phyloP scores from a whole-genome alignment of 148 eudicot species.

The Rhododendron griersonianum region DNA sequence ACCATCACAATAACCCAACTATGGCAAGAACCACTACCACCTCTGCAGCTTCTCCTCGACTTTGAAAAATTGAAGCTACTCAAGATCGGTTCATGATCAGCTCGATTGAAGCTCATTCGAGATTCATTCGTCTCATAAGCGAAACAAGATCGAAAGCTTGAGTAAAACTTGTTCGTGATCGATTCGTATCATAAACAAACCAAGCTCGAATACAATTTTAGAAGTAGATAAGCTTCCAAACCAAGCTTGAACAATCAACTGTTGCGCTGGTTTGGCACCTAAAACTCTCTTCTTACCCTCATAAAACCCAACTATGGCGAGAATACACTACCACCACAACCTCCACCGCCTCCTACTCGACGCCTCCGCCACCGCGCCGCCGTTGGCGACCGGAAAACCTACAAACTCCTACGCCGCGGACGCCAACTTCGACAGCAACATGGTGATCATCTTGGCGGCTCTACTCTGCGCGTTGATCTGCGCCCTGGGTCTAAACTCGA shows the following conservation, averaged over 20 bases:
- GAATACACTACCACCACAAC: neutral
- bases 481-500: slow-evolving; percentile 21
- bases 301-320: neutral
- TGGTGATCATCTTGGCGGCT: slow-evolving; percentile 22
- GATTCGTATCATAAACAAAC: neutral
- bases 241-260: neutral
- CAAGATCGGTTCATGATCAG: neutral
- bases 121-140: neutral
- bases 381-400: neutral
- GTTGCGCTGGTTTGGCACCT: neutral
- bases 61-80: neutral
- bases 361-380: neutral
- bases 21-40: neutral
- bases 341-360: neutral
- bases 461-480: slow-evolving; percentile 24
- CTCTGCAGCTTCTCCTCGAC: neutral
- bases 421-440: slow-evolving; percentile 19
- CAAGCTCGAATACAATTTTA: neutral
- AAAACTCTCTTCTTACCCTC: neutral
- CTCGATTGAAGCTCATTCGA: neutral
- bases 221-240: neutral
- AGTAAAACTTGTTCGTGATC: no score
- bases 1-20: neutral
- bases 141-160: neutral
- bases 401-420: neutral